Evolutionary conservation across 345 rosid species (phyloP), one percentile per base, ranked within the genome.

Genomic region (Turritis glabra): DNA sequence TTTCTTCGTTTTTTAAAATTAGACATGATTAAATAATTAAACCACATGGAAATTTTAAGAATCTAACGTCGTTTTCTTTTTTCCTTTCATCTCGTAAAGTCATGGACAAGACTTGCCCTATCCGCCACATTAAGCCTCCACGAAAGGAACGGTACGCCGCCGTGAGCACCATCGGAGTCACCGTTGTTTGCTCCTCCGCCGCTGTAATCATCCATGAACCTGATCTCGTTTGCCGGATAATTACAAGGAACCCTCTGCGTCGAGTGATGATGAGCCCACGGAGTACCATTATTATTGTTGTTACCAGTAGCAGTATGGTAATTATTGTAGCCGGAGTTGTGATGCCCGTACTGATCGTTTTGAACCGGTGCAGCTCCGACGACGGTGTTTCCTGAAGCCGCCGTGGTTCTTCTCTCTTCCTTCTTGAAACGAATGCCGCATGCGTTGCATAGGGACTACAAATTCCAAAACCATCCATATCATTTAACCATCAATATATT

Each of bases 101-200:
- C 92, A 77, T 88, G 93, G 65, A 92, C 91, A 72, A 92, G 92
- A 73, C 96, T 84, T 53, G 81, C 91, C 85, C 97, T 85, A 80
- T 95, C 99, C 19, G 97, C 85, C 59, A 95, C 90, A 67, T 92
- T 95, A 70, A 90, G 90, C 80, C 97, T 88, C 99, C 99, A 95
- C 5, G 99, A 90, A 23, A 91, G 97, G 79, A 84, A 88, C 44
- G 97, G 89, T 27, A 82, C 82, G 47, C 87, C 70, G 73, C 85
- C 19, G 70, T 46, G 64, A 82, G 37, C 84, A 58, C 88, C 80
- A 69, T 85, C 92, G 26, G 89, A 71, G 29, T 84, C 88, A 50
- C 80, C 75, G 50, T 84, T 65, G 66, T 0, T 65, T 3, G 25
- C 62, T 71, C 47, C 77, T 23, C 64, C 64, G 1, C 63, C 89